Percentiles rank a stretch among this genome's conserved stretches.
Conservation (phyloP, 2,329 filamentous ascomycete species). For the Pseudogymnoascus pannorum region DNA sequence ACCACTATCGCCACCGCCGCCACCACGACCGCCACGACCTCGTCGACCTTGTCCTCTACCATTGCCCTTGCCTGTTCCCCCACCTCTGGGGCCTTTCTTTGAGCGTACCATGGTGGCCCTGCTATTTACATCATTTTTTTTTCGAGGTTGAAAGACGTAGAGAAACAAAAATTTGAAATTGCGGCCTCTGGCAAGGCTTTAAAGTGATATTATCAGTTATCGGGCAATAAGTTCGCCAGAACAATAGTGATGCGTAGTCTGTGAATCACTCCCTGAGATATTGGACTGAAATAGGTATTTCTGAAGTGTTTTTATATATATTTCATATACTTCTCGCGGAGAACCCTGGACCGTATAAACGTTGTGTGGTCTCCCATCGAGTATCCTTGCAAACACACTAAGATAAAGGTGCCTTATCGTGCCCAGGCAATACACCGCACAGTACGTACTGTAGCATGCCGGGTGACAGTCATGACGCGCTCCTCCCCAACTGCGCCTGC, state of each 20-base stretch:
- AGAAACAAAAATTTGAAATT: background rate
- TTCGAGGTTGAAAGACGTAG: background rate
- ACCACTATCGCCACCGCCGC: slow-evolving; percentile 13
- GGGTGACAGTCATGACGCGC: slow-evolving; percentile 10
- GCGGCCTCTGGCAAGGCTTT: background rate
- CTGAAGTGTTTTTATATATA: background rate
- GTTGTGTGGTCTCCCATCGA: background rate
- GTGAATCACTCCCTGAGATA: background rate
- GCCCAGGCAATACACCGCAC: background rate
- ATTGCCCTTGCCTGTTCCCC: slow-evolving; percentile 6
- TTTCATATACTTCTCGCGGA: background rate
- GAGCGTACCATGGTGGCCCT: slow-evolving; percentile 4
- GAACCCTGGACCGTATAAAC: background rate
- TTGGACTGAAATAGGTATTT: background rate
- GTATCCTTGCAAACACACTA: slow-evolving; percentile 5
- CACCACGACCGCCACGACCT: slow-evolving; percentile 12
- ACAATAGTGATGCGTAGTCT: background rate
- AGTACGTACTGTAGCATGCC: slow-evolving; percentile 6
- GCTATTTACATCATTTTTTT: slow-evolving; percentile 1
- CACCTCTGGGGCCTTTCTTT: slow-evolving; percentile 10
- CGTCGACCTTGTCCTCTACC: slow-evolving; percentile 11
- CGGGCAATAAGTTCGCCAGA: background rate
- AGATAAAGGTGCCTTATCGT: background rate
- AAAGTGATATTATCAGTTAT: background rate
- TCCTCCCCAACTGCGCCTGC: background rate